These are phyloP conservation scores for Saccharum officinarum DNA, from an alignment of 176 grass and related monocot genomes.

Conservation along the genomic window DNA sequence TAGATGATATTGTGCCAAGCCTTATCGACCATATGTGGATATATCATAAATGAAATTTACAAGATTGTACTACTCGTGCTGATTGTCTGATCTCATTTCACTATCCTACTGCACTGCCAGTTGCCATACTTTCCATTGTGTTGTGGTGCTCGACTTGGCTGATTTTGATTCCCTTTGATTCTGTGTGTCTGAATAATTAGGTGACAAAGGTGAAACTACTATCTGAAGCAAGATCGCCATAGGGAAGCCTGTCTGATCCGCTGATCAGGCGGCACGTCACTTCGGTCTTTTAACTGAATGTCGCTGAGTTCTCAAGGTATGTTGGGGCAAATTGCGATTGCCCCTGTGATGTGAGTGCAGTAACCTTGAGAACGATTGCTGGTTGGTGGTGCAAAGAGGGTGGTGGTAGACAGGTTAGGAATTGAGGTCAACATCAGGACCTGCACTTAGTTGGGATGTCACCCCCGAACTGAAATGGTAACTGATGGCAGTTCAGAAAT, in stretches of 20 bases:
- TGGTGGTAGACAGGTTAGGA: neutral
- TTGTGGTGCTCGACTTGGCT: neutral
- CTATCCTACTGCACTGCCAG: neutral
- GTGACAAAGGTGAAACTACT: neutral
- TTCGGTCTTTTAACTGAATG: conserved; percentile 22
- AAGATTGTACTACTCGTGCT: neutral
- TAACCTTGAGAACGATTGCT: conserved; percentile 20
- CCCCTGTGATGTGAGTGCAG: neutral
- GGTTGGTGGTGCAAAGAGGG: conserved; percentile 10
- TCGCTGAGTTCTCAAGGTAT: conserved; percentile 15
- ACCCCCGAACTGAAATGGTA: neutral
- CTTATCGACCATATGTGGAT: conserved; percentile 38
- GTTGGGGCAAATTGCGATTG: conserved; percentile 11
- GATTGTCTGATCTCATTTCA: neutral
- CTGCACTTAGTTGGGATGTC: conserved; percentile 11
- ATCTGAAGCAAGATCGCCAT: conserved; percentile 17
- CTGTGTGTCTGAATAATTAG: neutral
- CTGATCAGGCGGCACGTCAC: neutral
- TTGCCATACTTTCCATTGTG: neutral
- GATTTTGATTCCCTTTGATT: neutral
- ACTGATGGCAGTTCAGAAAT: neutral
- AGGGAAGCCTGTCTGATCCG: neutral
- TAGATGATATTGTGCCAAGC: conserved; percentile 22
- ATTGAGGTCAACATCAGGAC: conserved; percentile 14
- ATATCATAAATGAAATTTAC: conserved; percentile 42